Percentiles rank a stretch among this genome's conserved stretches.
Evolutionary conservation across 2,329 filamentous ascomycete species (phyloP).

Genomic region (Catunica adiposa): DNA sequence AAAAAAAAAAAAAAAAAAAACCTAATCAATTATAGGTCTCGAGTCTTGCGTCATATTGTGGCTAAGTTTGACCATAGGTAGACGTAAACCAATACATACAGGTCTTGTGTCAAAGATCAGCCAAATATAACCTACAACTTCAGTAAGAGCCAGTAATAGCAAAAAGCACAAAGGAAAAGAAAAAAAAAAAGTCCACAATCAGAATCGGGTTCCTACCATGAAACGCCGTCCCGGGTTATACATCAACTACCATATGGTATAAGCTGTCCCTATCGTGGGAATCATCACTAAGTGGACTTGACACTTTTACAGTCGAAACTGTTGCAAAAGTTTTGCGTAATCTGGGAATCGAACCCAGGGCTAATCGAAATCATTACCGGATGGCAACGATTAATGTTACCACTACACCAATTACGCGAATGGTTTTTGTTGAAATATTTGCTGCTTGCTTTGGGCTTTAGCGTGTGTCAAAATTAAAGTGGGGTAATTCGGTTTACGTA

Average conservation of each 20-base stretch:
- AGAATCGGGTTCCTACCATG: conserved; percentile 12
- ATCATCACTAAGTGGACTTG: conserved; percentile 10
- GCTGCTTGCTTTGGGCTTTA: no score
- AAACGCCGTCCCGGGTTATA: conserved; percentile 12
- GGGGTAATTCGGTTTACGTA: no score
- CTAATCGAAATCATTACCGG: conserved; percentile 14
- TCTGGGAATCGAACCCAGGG: conserved; percentile 14
- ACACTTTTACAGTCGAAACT: not conserved
- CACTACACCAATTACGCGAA: conserved; percentile 14
- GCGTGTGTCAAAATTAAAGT: no score
- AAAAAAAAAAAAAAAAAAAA: not conserved
- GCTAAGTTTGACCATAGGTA: no score
- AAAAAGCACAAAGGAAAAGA: no score
- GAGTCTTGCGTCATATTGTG: no score
- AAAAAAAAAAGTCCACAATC: conserved; percentile 7
- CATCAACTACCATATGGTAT: conserved; percentile 12
- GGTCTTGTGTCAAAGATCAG: no score
- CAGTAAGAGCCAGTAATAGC: no score
- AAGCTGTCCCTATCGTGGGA: conserved; percentile 15
- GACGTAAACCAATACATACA: no score
- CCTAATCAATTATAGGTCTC: no score
- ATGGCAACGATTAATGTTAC: conserved; percentile 15
- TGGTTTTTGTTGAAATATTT: not conserved
- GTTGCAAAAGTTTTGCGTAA: conserved; percentile 9
- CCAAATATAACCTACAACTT: no score